Conservation (phyloP, 2,329 filamentous ascomycete genomes). For the Rhynchosporium graminicola region DNA sequence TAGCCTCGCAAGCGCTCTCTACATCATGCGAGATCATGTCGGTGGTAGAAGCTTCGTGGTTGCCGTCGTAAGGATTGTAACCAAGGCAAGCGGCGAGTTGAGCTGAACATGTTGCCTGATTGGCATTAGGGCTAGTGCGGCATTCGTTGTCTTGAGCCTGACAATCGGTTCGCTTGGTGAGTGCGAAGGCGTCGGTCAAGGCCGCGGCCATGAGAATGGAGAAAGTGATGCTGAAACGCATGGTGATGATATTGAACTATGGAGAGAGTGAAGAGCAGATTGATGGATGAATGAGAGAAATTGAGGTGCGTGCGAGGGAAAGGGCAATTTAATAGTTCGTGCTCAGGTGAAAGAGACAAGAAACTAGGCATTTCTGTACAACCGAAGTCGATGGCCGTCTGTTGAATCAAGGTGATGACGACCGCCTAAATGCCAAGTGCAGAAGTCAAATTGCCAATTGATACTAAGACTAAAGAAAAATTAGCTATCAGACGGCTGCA, state of each 20-base stretch:
- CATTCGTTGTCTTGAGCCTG: conserved; percentile 9
- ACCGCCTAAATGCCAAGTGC: too few species aligned
- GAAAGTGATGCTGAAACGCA: conserved; percentile 11
- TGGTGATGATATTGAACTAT: neutral
- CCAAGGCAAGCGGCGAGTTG: conserved; percentile 12
- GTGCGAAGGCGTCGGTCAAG: conserved; percentile 1
- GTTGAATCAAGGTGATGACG: too few species aligned
- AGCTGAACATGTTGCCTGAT: conserved; percentile 14
- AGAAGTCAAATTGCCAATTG: too few species aligned
- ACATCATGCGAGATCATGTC: neutral
- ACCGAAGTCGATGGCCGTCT: too few species aligned
- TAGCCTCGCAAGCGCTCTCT: conserved; percentile 10
- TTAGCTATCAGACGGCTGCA: too few species aligned
- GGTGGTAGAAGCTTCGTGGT: neutral
- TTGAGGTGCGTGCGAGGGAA: neutral
- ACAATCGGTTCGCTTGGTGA: conserved; percentile 2
- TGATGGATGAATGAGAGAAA: neutral
- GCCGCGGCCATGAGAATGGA: neutral
- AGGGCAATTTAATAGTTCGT: too few species aligned
- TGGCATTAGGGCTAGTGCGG: conserved; percentile 14
- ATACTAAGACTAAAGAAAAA: too few species aligned
- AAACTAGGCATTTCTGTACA: too few species aligned
- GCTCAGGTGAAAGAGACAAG: too few species aligned
- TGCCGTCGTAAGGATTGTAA: conserved; percentile 14
- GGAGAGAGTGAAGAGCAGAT: neutral